Percentiles rank a stretch among this genome's conserved stretches.
These are phyloP conservation scores for Penicillium sp. DNA, from an alignment of 2,329 filamentous ascomycete genomes.

Conservation along the genomic window DNA sequence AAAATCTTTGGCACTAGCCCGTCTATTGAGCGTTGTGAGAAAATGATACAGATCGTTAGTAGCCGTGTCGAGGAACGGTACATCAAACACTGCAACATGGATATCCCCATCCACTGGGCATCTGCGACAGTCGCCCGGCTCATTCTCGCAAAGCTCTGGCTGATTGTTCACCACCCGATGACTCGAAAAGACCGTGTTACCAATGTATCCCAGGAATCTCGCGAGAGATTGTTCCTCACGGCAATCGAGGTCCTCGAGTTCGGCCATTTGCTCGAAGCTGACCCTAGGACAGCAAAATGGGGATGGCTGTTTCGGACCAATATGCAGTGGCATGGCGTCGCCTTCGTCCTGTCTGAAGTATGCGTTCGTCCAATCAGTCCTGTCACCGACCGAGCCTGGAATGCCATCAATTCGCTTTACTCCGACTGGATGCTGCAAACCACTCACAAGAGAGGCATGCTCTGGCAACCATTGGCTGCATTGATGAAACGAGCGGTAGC, in stretches of 20 bases:
- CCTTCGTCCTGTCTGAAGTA: conserved; percentile 58
- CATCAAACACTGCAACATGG: conserved; percentile 50
- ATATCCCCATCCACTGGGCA: conserved; percentile 60
- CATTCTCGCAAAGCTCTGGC: conserved; percentile 72
- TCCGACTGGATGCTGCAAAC: conserved; percentile 33
- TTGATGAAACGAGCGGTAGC: conserved; percentile 57
- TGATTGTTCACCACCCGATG: conserved; percentile 71
- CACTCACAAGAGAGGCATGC: conserved; percentile 50
- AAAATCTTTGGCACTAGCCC: conserved; percentile 12
- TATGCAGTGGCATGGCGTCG: conserved; percentile 62
- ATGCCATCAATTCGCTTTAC: conserved; percentile 49
- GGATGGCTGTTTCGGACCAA: conserved; percentile 62
- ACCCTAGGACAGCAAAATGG: conserved; percentile 59
- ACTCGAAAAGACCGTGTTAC: conserved; percentile 55
- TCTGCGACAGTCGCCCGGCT: conserved; percentile 64
- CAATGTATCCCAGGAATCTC: conserved; percentile 57
- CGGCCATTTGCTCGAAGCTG: conserved; percentile 60
- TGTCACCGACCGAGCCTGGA: conserved; percentile 58
- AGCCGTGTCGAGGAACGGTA: conserved; percentile 54
- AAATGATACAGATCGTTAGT: conserved; percentile 51
- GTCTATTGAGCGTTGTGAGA: conserved; percentile 37
- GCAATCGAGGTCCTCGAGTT: conserved; percentile 73
- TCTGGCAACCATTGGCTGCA: conserved; percentile 61
- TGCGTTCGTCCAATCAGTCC: conserved; percentile 55
- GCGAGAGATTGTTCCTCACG: conserved; percentile 65